Base-by-base conservation (phyloP, 495 filamentous ascomycete genomes). In the Aspergillus hancockii region DNA sequence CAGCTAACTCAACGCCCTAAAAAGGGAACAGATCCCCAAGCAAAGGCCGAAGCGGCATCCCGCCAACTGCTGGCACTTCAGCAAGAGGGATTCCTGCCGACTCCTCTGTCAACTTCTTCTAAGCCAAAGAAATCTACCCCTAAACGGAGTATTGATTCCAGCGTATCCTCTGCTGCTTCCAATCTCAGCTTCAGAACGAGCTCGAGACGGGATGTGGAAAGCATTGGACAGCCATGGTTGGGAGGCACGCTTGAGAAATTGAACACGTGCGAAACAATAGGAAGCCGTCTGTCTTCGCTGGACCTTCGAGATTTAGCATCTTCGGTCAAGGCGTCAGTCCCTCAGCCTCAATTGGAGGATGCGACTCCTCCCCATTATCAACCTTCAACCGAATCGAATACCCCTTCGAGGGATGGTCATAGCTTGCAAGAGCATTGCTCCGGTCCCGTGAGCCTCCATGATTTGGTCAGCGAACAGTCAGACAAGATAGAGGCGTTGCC, bases 201-300 rank as follows among this genome's bases (percentile, higher is more conserved):
- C 54, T 75, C 76, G 0, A 69, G 69, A 52, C 70, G 63, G 31
- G 75, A 78, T 50, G 68, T 79, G 12, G 74, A 79, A 60, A 68
- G 58, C 38, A 77, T 75, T 52, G 76, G 75, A 21, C 74, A 68
- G 57, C 74, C 74, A 41, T 78, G 75, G 77, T 52, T 79, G 53
- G 67, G 64, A 16, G 67, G 67, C 38, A 69, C 68, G 28, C 61
- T 60, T 9, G 63, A 72, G 43, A 61, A 30, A 19, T 45, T 56
- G 21, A 54, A 67, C 28, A 32, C 52, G 19, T 19, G 22, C 2
- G 63, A 64, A 0, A 41, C 56, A 22, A 68, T 60, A 54, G 65
- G 63, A 9, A 61, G 49, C 16, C 69, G 65, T 49, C 28, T 75
- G 49, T 70, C 67, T 8, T 71, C 74, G 18, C 49, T 75, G 41